Evolutionary conservation across 2,329 filamentous ascomycete genomes (phyloP).

Genomic region (Xylaria sp.): DNA sequence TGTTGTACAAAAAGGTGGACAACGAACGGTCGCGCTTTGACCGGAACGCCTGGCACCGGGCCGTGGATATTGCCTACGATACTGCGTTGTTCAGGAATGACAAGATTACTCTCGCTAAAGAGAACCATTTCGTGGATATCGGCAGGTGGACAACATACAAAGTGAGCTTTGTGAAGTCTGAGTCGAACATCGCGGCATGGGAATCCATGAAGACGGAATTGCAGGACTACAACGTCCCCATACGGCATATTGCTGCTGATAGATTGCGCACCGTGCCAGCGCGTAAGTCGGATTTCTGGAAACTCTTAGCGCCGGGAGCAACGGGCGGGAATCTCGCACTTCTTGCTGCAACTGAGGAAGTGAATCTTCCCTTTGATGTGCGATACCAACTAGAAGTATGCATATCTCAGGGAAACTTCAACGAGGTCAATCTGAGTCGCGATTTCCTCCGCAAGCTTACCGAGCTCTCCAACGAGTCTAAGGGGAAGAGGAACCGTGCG

Average conservation of each 20-base stretch:
- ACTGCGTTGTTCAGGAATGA: constrained; percentile 40
- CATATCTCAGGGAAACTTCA: constrained; percentile 77
- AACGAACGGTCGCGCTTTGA: constrained; percentile 42
- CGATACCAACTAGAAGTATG: constrained; percentile 94
- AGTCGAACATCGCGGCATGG: constrained; percentile 43
- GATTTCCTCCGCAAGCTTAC: constrained; percentile 71
- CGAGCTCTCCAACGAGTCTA: constrained; percentile 43
- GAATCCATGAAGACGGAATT: constrained; percentile 59
- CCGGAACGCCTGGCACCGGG: constrained; percentile 54
- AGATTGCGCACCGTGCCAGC: constrained; percentile 50
- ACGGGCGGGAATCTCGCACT: constrained; percentile 36
- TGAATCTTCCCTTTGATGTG: constrained; percentile 69
- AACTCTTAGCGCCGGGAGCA: constrained; percentile 44
- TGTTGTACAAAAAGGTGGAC: constrained; percentile 50
- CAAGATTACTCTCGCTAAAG: constrained; percentile 48
- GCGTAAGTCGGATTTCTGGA: constrained; percentile 48
- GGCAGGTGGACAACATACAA: constrained; percentile 64
- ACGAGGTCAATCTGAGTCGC: constrained; percentile 72
- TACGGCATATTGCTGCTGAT: constrained; percentile 45
- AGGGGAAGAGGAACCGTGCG: constrained; percentile 53
- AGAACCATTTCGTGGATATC: constrained; percentile 53
- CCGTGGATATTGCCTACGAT: constrained; percentile 51
- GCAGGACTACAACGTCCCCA: constrained; percentile 72
- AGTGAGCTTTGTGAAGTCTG: constrained; percentile 47
- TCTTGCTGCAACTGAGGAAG: constrained; percentile 44